These are phyloP conservation scores for Pleurozium schreberi DNA, from an alignment of 225 moss, liverwort and hornwort genomes.

Conservation along the genomic window DNA sequence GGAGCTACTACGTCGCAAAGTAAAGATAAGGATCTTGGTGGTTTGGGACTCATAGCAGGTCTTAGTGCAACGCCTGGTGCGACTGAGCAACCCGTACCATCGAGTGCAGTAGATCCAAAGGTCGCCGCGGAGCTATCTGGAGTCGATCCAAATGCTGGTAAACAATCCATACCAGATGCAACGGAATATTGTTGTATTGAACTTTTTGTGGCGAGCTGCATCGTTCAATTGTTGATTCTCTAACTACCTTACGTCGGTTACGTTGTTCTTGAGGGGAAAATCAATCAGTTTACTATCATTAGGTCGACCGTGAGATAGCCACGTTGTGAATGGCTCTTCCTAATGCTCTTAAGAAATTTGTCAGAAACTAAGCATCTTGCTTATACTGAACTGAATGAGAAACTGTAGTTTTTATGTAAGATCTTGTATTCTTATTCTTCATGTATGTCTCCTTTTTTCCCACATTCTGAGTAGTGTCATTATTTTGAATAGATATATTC, in stretches of 20 bases:
- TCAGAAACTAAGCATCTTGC: neutral
- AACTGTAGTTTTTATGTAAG: neutral
- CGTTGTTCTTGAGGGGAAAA: neutral
- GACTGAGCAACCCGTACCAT: neutral
- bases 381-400: neutral
- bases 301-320: neutral
- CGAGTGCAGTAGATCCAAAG: slow-evolving; percentile 19
- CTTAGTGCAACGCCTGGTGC: slow-evolving; percentile 27
- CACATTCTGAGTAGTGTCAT: neutral
- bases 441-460: neutral
- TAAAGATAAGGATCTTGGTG: slow-evolving; percentile 65
- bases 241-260: neutral
- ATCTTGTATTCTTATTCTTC: neutral
- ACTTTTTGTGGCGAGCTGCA: neutral
- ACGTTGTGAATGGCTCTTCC: neutral
- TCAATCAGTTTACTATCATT: neutral
- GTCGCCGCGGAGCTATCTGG: slow-evolving; percentile 44
- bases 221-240: neutral
- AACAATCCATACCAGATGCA: neutral
- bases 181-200: neutral
- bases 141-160: slow-evolving; percentile 45
- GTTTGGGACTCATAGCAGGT: slow-evolving; percentile 82
- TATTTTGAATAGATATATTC: neutral
- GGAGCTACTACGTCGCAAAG: slow-evolving; percentile 66
- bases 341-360: neutral